phyloP scores from a whole-genome alignment of 176 grass and related monocot species.

The Ensete ventricosum region DNA sequence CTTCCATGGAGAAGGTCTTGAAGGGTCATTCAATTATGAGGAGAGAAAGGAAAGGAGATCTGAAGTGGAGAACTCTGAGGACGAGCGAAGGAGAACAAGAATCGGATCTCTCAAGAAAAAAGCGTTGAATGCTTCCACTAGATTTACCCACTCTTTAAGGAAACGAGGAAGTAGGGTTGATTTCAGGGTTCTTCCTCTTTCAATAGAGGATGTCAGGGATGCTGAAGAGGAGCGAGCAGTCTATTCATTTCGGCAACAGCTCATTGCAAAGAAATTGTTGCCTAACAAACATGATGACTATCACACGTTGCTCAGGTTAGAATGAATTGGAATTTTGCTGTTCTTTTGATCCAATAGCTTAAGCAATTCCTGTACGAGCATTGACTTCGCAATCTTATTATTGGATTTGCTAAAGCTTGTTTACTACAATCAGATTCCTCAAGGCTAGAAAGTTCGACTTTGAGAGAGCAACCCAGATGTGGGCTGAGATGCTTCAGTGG shows the following conservation, averaged over 20 bases:
- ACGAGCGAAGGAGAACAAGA: slow-evolving; percentile 74
- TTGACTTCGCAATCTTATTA: background rate
- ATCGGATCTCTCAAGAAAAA: slow-evolving; percentile 83
- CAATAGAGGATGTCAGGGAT: slow-evolving; percentile 88
- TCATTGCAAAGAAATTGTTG: slow-evolving; percentile 49
- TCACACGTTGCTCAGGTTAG: slow-evolving; percentile 86
- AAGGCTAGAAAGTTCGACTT: slow-evolving; percentile 83
- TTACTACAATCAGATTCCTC: slow-evolving; percentile 47
- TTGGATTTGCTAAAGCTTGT: background rate
- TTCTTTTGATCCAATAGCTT: background rate
- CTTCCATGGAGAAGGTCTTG: slow-evolving; percentile 45
- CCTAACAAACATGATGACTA: slow-evolving; percentile 79
- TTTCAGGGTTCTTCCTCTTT: slow-evolving; percentile 72
- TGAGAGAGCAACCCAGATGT: slow-evolving; percentile 95
- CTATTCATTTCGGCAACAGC: slow-evolving; percentile 46
- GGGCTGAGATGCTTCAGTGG: slow-evolving; percentile 92
- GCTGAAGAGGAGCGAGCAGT: slow-evolving; percentile 88
- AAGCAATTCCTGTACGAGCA: no score
- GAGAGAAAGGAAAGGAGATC: slow-evolving; percentile 53
- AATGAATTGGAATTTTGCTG: background rate
- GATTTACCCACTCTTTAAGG: slow-evolving; percentile 71
- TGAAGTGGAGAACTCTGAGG: slow-evolving; percentile 74
- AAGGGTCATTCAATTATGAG: slow-evolving; percentile 63
- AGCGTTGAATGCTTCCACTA: slow-evolving; percentile 69
- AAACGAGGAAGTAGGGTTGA: slow-evolving; percentile 82